phyloP scores from a whole-genome alignment of 2,329 filamentous ascomycete species.

The Podosphaera fusca region DNA sequence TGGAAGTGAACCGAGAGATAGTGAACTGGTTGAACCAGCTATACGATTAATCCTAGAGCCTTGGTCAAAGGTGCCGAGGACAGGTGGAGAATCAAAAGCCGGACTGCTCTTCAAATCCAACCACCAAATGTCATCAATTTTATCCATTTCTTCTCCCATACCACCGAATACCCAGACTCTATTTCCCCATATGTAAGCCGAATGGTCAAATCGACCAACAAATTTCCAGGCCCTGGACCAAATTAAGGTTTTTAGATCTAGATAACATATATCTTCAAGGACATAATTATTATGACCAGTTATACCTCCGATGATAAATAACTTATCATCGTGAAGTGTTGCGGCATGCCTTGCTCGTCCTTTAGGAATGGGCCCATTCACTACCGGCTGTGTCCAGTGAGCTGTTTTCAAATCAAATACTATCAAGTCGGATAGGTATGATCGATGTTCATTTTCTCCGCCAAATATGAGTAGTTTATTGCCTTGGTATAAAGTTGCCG shows the following conservation, averaged over 20 bases:
- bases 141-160: conserved; percentile 88
- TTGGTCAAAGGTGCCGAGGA: conserved; percentile 28
- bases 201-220: conserved; percentile 83
- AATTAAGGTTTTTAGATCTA: conserved; percentile 91
- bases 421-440: conserved; percentile 86
- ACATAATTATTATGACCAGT: conserved; percentile 82
- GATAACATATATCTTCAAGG: conserved; percentile 84
- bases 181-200: conserved; percentile 77
- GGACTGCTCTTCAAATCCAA: conserved; percentile 79
- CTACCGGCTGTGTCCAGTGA: conserved; percentile 81
- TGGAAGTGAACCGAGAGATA: conserved; percentile 24
- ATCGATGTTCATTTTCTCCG: conserved; percentile 91
- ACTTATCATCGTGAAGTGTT: conserved; percentile 78
- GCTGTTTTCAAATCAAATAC: conserved; percentile 88
- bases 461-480: conserved; percentile 94
- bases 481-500: conserved; percentile 77
- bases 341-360: conserved; percentile 84
- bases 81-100: conserved; percentile 51
- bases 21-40: conserved; percentile 27
- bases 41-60: conserved; percentile 14
- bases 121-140: conserved; percentile 92
- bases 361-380: conserved; percentile 64
- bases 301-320: conserved; percentile 91
- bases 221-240: conserved; percentile 96
- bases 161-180: conserved; percentile 94